Percentiles rank a stretch among this genome's conserved stretches.
Conservation (phyloP, 2,329 filamentous ascomycete genomes). For the Neonectria magnoliae region DNA sequence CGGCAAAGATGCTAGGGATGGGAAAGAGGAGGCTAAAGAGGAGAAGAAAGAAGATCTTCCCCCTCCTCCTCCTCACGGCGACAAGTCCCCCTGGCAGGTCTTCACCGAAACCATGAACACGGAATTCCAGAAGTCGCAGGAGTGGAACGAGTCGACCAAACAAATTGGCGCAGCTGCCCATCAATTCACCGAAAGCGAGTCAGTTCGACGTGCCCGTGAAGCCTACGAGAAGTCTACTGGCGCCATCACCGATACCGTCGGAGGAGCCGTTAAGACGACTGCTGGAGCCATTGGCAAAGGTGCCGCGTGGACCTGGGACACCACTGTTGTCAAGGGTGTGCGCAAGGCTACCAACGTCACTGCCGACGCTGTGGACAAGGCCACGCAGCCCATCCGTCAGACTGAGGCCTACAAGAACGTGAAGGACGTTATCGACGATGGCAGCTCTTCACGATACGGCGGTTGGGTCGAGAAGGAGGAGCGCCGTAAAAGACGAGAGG, state of each 20-base stretch:
- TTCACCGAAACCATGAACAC: conserved; percentile 95
- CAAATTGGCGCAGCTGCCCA: conserved; percentile 88
- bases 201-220: conserved; percentile 83
- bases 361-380: conserved; percentile 88
- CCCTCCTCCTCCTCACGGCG: conserved; percentile 93
- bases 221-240: conserved; percentile 89
- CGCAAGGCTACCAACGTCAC: conserved; percentile 87
- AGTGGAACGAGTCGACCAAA: conserved; percentile 99
- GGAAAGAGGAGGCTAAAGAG: conserved; percentile 59
- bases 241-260: conserved; percentile 80
- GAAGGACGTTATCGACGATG: conserved; percentile 96
- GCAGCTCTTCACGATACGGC: conserved; percentile 93
- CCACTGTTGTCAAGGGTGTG: conserved; percentile 89
- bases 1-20: conserved; percentile 55
- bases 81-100: conserved; percentile 98
- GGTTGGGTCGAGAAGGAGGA: conserved; percentile 98
- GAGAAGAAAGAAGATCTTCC: conserved; percentile 75
- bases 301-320: conserved; percentile 98
- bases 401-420: conserved; percentile 96
- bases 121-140: conserved; percentile 96
- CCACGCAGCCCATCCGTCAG: conserved; percentile 91
- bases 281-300: conserved; percentile 89
- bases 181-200: conserved; percentile 92
- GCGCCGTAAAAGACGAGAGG: conserved; percentile 80
- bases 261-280: conserved; percentile 84